phyloP scores from a whole-genome alignment of 2,329 filamentous ascomycete species.

The Neoarthrinium moseri region DNA sequence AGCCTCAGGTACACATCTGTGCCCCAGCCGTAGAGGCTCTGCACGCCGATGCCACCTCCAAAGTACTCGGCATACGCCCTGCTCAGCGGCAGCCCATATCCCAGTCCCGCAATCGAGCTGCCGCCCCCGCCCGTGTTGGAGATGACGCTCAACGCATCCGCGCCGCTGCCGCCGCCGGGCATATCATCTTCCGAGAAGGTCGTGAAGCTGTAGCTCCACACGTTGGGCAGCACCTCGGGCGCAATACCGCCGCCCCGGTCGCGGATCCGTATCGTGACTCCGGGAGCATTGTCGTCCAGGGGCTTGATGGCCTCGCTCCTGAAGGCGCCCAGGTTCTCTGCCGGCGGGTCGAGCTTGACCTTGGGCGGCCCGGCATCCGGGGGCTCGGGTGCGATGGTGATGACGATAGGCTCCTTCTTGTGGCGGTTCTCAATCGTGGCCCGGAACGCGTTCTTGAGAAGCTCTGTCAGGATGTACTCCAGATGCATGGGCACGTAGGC shows the following conservation, averaged over 20 bases:
- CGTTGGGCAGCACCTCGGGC: constrained; percentile 77
- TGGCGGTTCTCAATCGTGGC: constrained; percentile 85
- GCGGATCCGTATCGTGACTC: constrained; percentile 91
- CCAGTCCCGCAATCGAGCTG: constrained; percentile 87
- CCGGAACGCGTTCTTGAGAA: constrained; percentile 95
- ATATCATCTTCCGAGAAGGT: constrained; percentile 75
- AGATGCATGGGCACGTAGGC: constrained; percentile 94
- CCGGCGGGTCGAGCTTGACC: constrained; percentile 33
- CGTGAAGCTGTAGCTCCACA: constrained; percentile 97
- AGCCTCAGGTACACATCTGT: constrained; percentile 67
- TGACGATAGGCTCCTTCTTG: constrained; percentile 78
- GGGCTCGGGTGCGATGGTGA: constrained; percentile 80
- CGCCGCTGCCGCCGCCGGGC: constrained; percentile 35
- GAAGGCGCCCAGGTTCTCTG: constrained; percentile 38
- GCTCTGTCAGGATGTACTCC: constrained; percentile 94
- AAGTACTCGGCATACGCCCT: constrained; percentile 98
- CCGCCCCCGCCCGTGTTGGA: constrained; percentile 68
- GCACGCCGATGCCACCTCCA: constrained; percentile 90
- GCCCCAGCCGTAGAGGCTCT: constrained; percentile 93
- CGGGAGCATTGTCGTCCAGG: constrained; percentile 67
- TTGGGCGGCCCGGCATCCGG: constrained; percentile 27
- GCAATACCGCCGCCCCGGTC: constrained; percentile 94
- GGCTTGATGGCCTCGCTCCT: constrained; percentile 50
- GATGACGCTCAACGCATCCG: constrained; percentile 72
- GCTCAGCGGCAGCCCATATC: constrained; percentile 87